A percentile compares a stretch with the other conserved stretches of the same genome.
Conservation (phyloP, 371 early-diverging fungal genomes). For the Actinomucor elegans region DNA sequence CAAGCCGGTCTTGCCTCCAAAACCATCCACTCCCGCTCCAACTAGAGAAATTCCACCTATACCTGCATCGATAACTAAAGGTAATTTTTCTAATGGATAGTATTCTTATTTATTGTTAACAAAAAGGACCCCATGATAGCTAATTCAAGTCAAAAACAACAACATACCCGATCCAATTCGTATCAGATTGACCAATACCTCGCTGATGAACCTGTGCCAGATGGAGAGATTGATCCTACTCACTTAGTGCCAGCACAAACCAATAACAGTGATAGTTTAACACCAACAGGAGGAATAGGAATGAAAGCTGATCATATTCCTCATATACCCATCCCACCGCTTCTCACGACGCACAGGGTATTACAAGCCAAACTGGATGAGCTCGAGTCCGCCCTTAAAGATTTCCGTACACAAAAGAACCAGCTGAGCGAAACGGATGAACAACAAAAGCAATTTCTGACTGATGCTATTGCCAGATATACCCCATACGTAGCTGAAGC, state of each 20-base stretch:
- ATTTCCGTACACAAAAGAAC: constrained; percentile 8
- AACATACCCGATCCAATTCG: constrained; percentile 14
- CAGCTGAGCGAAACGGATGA: constrained; percentile 31
- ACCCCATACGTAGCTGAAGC: constrained; percentile 44
- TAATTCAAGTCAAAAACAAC: background rate
- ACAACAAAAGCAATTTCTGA: constrained; percentile 14
- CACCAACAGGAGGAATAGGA: constrained; percentile 16
- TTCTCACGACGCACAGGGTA: constrained; percentile 52
- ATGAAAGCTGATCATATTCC: constrained; percentile 44
- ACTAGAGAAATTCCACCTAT: constrained; percentile 4
- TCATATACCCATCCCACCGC: constrained; percentile 55
- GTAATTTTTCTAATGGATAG: background rate
- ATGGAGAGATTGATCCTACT: constrained; percentile 42
- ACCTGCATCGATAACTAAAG: constrained; percentile 1
- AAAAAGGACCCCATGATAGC: background rate
- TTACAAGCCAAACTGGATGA: constrained; percentile 43
- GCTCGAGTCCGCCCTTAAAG: constrained; percentile 25
- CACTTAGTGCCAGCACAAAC: constrained; percentile 50
- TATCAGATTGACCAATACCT: background rate
- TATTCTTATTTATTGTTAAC: background rate
- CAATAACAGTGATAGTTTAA: constrained; percentile 43
- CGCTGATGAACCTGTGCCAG: constrained; percentile 22
- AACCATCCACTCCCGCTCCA: constrained; percentile 12
- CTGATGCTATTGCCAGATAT: constrained; percentile 42
- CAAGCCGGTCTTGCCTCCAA: constrained; percentile 32